Percentiles rank a stretch among this genome's conserved stretches.
Conservation (phyloP, 495 filamentous ascomycete species). For the Sphaerosporella brunnea region DNA sequence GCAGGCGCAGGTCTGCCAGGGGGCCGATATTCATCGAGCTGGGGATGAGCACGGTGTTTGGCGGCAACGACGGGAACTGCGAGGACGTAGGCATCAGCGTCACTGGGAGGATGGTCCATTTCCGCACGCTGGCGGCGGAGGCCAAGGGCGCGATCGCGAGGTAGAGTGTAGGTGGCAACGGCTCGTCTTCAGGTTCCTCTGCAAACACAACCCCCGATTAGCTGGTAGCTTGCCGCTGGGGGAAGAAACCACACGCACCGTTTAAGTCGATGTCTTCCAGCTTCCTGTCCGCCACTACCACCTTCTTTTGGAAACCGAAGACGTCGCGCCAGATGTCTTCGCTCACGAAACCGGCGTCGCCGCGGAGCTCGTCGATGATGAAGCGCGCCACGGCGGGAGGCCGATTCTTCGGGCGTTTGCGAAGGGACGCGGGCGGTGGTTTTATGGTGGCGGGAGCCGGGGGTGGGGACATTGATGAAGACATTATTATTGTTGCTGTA, state of each 20-base stretch:
- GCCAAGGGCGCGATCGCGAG: slow-evolving; percentile 61
- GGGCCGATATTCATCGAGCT: slow-evolving; percentile 51
- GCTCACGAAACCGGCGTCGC: slow-evolving; percentile 73
- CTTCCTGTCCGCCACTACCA: slow-evolving; percentile 5
- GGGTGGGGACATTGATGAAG: neutral
- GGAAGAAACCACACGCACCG: neutral
- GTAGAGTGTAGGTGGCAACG: slow-evolving; percentile 22
- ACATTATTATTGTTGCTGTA: too few species aligned
- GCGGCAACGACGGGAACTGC: slow-evolving; percentile 40
- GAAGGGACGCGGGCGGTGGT: neutral
- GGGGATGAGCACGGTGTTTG: slow-evolving; percentile 70
- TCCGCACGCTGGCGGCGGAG: slow-evolving; percentile 35
- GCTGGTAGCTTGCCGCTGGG: neutral
- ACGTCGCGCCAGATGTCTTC: slow-evolving; percentile 70
- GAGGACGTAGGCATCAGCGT: slow-evolving; percentile 28
- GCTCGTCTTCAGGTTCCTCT: slow-evolving; percentile 24
- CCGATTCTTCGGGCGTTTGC: slow-evolving; percentile 35
- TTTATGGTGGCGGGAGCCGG: neutral
- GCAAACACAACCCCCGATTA: neutral
- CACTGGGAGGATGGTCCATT: slow-evolving; percentile 76
- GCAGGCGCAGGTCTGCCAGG: slow-evolving; percentile 45
- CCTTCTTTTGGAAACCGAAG: slow-evolving; percentile 41
- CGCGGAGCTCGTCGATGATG: slow-evolving; percentile 70
- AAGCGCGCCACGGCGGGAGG: slow-evolving; percentile 44
- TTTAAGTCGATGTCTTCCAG: slow-evolving; percentile 9